Percentiles rank a stretch among this genome's conserved stretches.
Conservation (phyloP, 2,329 filamentous ascomycete genomes). For the Neopestalotiopsis sp. region DNA sequence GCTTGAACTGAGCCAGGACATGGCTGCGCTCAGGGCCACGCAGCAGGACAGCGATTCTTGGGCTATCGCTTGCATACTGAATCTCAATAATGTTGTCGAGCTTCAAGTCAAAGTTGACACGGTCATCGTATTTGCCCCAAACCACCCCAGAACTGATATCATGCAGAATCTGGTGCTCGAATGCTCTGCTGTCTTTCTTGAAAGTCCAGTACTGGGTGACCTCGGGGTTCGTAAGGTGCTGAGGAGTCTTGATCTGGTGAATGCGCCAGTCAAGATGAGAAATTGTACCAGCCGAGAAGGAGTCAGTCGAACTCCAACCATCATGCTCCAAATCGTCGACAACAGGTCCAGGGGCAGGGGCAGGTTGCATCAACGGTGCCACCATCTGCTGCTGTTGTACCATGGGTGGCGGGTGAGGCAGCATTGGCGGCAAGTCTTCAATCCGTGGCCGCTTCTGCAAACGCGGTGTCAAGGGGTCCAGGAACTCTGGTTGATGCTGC, state of each 20-base stretch:
- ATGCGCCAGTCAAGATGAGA: constrained; percentile 56
- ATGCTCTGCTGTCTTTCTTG: constrained; percentile 42
- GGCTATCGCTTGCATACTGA: constrained; percentile 46
- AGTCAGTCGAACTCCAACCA: constrained; percentile 59
- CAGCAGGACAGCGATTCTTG: constrained; percentile 48
- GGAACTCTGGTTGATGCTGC: constrained; percentile 22
- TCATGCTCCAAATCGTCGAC: constrained; percentile 48
- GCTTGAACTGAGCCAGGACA: constrained; percentile 57
- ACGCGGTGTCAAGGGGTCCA: constrained; percentile 34
- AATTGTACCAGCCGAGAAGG: constrained; percentile 50
- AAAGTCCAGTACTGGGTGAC: constrained; percentile 64
- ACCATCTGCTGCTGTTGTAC: not conserved
- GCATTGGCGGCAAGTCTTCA: constrained; percentile 21
- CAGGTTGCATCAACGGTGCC: constrained; percentile 1
- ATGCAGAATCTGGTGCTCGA: constrained; percentile 60
- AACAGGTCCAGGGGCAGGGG: constrained; percentile 21
- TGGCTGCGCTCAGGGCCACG: constrained; percentile 46
- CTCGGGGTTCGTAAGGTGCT: constrained; percentile 49
- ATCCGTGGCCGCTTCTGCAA: constrained; percentile 36
- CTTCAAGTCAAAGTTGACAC: constrained; percentile 55
- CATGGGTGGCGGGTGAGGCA: not conserved
- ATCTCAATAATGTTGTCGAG: constrained; percentile 52
- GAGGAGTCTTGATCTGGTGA: constrained; percentile 54
- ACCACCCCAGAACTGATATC: constrained; percentile 44
- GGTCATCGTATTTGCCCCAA: constrained; percentile 57